phyloP scores from a whole-genome alignment of 106 monocot species.

The Dioscorea zingiberensis region DNA sequence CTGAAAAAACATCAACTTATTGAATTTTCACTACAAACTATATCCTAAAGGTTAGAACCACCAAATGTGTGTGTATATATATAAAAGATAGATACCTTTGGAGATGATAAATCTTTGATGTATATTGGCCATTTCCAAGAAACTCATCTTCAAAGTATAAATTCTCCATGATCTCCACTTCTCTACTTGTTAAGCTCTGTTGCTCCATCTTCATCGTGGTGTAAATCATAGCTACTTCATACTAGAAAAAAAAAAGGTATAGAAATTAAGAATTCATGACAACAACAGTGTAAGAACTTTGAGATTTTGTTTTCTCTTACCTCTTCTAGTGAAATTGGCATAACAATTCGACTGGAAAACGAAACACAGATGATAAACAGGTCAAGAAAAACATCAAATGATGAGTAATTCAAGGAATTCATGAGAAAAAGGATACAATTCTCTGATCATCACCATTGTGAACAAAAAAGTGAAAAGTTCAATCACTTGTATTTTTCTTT shows the following conservation, averaged over 20 bases:
- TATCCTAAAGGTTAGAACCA: too few species aligned
- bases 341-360: slow-evolving; percentile 39
- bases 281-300: not conserved
- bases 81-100: slow-evolving; percentile 22
- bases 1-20: slow-evolving; percentile 17
- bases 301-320: slow-evolving; percentile 10
- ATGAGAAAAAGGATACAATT: slow-evolving; percentile 44
- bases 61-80: too few species aligned
- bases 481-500: too few species aligned
- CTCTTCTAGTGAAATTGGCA: slow-evolving; percentile 63
- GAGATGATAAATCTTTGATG: slow-evolving; percentile 53
- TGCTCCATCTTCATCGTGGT: slow-evolving; percentile 64
- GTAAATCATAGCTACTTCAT: slow-evolving; percentile 41
- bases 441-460: slow-evolving; percentile 49
- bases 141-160: slow-evolving; percentile 35
- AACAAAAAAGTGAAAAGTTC: too few species aligned
- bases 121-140: slow-evolving; percentile 46
- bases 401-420: too few species aligned
- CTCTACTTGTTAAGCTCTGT: slow-evolving; percentile 42
- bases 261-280: not conserved
- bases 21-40: too few species aligned
- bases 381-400: not conserved
- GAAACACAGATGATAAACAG: slow-evolving; percentile 4
- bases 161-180: slow-evolving; percentile 43
- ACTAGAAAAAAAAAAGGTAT: slow-evolving; percentile 18